phyloP scores from a whole-genome alignment of 805 yeast genomes.

The Teunomyces funiuensis region DNA sequence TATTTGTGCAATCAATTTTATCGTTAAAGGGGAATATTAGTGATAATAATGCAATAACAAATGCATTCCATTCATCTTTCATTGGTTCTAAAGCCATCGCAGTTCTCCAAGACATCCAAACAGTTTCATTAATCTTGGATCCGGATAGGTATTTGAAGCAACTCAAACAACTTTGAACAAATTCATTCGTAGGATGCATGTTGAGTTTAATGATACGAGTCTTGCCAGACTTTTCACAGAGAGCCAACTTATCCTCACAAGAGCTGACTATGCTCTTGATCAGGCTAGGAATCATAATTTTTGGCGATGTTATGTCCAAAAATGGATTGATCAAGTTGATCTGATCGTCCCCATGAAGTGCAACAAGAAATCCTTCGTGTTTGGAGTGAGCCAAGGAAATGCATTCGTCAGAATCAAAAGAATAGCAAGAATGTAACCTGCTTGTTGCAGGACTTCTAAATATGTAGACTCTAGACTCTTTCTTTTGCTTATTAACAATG shows the following conservation, averaged over 20 bases:
- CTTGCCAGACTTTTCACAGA: conserved; percentile 20
- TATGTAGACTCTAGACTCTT: conserved; percentile 51
- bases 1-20: conserved; percentile 15
- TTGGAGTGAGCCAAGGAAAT: conserved; percentile 31
- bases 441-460: conserved; percentile 38
- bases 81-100: conserved; percentile 44
- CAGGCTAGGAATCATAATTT: conserved; percentile 13
- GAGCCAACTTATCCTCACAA: conserved; percentile 26
- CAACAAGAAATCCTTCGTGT: conserved; percentile 46
- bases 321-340: conserved; percentile 57
- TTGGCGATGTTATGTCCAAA: conserved; percentile 45
- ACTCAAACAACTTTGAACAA: conserved; percentile 47
- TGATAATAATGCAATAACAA: conserved; percentile 51
- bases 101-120: conserved; percentile 66
- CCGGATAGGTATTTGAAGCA: conserved; percentile 56
- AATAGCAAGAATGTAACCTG: conserved; percentile 30
- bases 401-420: conserved; percentile 36
- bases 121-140: conserved; percentile 53
- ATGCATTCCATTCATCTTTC: conserved; percentile 60
- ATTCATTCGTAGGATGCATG: conserved; percentile 44
- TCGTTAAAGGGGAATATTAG: conserved; percentile 47
- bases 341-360: conserved; percentile 35
- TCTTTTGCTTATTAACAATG: conserved; percentile 44
- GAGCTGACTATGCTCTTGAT: conserved; percentile 28
- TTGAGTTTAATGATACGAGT: conserved; percentile 32